These are phyloP conservation scores for Rasamsonia emersonii DNA, from an alignment of 2,329 filamentous ascomycete species.

Conservation along the genomic window DNA sequence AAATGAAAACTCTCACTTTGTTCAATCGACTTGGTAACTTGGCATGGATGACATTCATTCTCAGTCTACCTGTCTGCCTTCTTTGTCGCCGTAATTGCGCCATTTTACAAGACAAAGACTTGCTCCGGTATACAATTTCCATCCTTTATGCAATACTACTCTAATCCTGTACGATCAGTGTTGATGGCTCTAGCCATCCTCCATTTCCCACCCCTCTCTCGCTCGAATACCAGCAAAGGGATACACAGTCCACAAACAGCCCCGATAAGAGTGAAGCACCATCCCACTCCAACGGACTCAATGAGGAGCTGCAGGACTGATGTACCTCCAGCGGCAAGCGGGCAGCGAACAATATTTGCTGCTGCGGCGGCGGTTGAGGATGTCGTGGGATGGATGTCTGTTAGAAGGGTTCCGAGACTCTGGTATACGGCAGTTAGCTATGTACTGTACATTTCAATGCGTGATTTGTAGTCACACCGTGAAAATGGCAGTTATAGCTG, in stretches of 20 bases:
- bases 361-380: slow-evolving; percentile 6
- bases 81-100: too few species aligned
- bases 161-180: too few species aligned
- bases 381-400: slow-evolving; percentile 3
- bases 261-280: slow-evolving; percentile 6
- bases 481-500: slow-evolving; percentile 1
- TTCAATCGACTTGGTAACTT: too few species aligned
- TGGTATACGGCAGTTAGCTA: not conserved
- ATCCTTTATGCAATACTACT: too few species aligned
- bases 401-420: slow-evolving; percentile 4
- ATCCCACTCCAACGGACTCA: slow-evolving; percentile 5
- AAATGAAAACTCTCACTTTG: too few species aligned
- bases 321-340: slow-evolving; percentile 1
- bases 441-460: not conserved
- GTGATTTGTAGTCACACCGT: slow-evolving; percentile 1
- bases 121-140: too few species aligned
- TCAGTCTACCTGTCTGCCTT: too few species aligned
- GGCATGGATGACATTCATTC: too few species aligned
- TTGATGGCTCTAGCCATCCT: not conserved
- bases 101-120: too few species aligned
- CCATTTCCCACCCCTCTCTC: not conserved
- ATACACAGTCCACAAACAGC: not conserved
- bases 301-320: slow-evolving; percentile 2
- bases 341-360: slow-evolving; percentile 3
- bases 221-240: slow-evolving; percentile 2